Evolutionary conservation across 352 stramenopile species (phyloP).

Genomic region (Pelagophyceae sp.): DNA sequence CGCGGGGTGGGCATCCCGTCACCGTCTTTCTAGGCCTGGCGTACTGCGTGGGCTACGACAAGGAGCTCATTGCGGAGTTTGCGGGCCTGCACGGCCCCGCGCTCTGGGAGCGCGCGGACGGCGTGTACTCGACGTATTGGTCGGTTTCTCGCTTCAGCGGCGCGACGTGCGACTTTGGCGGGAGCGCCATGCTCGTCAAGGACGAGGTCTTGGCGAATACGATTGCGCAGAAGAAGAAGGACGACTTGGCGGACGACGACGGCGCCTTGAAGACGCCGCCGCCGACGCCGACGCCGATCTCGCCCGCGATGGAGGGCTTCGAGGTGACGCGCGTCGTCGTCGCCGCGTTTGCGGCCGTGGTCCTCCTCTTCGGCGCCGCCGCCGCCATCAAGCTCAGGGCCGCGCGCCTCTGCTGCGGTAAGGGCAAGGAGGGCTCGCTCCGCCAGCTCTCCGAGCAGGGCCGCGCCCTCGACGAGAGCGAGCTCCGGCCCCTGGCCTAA

Average conservation of each 20-base stretch:
- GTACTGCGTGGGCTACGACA: conserved; percentile 10
- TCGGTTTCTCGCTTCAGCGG: conserved; percentile 33
- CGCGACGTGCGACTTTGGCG: conserved; percentile 56
- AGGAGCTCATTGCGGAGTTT: not conserved
- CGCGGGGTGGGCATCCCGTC: too few relatives aligned
- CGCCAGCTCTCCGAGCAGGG: too few relatives aligned
- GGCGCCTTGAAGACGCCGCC: too few relatives aligned
- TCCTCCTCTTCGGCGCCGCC: not conserved
- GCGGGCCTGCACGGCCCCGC: not conserved
- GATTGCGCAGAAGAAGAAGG: too few relatives aligned
- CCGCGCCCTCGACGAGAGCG: too few relatives aligned
- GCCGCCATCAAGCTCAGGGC: too few relatives aligned
- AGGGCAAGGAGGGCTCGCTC: too few relatives aligned
- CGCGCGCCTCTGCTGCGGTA: too few relatives aligned
- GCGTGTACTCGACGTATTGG: not conserved
- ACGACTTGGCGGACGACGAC: too few relatives aligned
- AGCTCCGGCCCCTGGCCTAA: too few relatives aligned
- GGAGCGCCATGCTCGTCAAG: conserved; percentile 37
- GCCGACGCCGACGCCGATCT: not conserved
- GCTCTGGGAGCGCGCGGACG: not conserved
- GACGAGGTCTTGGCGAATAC: not conserved
- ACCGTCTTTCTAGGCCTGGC: too few relatives aligned
- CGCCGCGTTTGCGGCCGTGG: not conserved
- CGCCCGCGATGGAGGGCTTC: not conserved
- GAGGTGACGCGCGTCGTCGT: not conserved